Conservation (phyloP, 805 yeast species). For the Limtongia smithiae region DNA sequence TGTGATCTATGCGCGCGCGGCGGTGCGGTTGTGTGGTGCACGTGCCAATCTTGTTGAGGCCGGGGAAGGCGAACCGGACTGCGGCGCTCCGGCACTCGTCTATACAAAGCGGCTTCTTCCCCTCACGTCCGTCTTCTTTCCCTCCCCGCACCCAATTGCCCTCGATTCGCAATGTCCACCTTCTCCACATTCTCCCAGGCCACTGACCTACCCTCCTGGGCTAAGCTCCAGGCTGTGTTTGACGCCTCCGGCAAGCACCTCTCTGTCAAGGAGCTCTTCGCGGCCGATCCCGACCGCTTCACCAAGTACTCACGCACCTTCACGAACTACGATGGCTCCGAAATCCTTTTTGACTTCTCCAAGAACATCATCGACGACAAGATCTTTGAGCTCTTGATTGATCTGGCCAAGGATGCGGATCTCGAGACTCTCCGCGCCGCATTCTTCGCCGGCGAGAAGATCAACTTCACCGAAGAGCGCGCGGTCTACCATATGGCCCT, state of each 20-base stretch:
- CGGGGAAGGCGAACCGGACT: no score
- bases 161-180: constrained; percentile 30
- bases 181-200: constrained; percentile 56
- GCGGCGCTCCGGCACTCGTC: no score
- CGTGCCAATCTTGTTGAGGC: no score
- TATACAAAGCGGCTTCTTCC: no score
- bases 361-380: constrained; percentile 90
- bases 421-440: constrained; percentile 84
- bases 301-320: constrained; percentile 73
- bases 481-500: constrained; percentile 97
- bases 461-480: constrained; percentile 92
- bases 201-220: constrained; percentile 80
- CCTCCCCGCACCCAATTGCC: no score
- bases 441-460: constrained; percentile 89
- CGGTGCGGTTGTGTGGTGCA: no score
- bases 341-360: constrained; percentile 90
- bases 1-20: no score
- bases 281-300: constrained; percentile 69
- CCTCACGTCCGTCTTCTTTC: no score
- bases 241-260: constrained; percentile 65
- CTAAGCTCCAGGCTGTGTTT: constrained; percentile 66
- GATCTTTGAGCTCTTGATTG: constrained; percentile 60
- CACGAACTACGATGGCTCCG: constrained; percentile 78
- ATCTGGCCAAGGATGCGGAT: constrained; percentile 85
- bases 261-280: constrained; percentile 74